A percentile compares a stretch with the other conserved stretches of the same genome.
Conservation (phyloP, 345 rosid genomes). For the Rhodamnia rubescens region DNA sequence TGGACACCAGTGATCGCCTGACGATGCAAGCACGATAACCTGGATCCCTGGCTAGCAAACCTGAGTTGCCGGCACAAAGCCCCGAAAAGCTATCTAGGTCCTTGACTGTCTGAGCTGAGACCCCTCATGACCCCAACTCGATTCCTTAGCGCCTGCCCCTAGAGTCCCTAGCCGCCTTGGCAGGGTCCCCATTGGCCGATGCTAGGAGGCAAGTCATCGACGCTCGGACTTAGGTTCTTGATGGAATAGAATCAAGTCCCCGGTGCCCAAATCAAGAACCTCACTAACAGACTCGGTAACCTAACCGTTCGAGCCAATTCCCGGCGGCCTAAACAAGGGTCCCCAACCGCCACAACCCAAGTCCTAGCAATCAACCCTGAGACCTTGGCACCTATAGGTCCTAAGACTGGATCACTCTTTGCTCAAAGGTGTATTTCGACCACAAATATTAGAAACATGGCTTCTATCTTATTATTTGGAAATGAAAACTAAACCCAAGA, state of each 20-base stretch:
- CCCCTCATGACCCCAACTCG: too few relatives aligned
- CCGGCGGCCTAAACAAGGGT: neutral
- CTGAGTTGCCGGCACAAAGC: accelerated
- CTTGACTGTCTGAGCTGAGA: too few relatives aligned
- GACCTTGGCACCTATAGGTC: neutral
- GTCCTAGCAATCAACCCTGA: neutral
- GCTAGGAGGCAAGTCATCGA: too few relatives aligned
- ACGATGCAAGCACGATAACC: neutral
- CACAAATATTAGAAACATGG: neutral
- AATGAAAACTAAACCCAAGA: neutral
- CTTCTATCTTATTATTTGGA: neutral
- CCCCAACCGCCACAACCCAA: neutral
- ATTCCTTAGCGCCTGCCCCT: too few relatives aligned
- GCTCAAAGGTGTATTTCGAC: neutral
- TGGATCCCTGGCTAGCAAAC: neutral
- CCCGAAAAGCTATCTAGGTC: too few relatives aligned
- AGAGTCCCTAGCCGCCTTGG: too few relatives aligned
- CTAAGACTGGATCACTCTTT: neutral
- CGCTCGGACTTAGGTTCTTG: too few relatives aligned
- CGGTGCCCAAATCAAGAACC: too few relatives aligned
- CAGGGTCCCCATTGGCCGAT: too few relatives aligned
- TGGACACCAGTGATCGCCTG: neutral
- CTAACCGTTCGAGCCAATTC: neutral
- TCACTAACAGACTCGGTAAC: too few relatives aligned
- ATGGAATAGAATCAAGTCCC: too few relatives aligned